Evolutionary conservation across 129 eudicot species (phyloP), one percentile per base, ranked within the genome.

Genomic region (Flaveria linearis): DNA sequence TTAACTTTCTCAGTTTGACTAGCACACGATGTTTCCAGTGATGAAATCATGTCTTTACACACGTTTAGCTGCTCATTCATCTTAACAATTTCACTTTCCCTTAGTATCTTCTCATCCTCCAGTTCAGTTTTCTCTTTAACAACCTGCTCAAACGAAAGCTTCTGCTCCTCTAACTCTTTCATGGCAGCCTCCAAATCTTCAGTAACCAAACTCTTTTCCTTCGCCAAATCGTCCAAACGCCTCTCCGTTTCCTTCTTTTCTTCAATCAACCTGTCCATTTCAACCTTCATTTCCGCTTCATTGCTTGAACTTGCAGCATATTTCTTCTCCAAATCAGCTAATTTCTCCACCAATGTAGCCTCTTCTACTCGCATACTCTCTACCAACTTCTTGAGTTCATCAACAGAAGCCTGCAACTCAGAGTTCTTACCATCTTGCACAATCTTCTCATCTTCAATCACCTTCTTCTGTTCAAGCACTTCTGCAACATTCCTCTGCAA

Each of bases 261-360:
- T 49, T 80, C 81, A 69, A 78, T 69, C 67, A 89, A 78, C 2
- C 1, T 68, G 49, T 73, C 70, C 30, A 88, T 80, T 78, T 84
- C 68, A 69, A 1, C 67, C 62, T 28, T 55, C 90, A 76, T 53
- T 42, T 74, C 83, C 71, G 51, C 83, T 70, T 80, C 84, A 70
- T 61, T 82, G 73, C 74, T 81, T 65, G 55, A 81, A 79, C 86
- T 78, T 8, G 74, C 86, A 41, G n/a, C 67, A 72, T 70, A 76
- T 56, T 66, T 82, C 86, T 78, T 76, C 83, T 90, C 95, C 88
- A 90, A 72, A 33, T 58, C 87, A 9, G 65, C 82, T 51, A 88
- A 61, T 55, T 67, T 70, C 5, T 2, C 72, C 1, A 60, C 46
- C 72, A 87, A 82, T 16, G 14, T 76, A 30, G 69, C 76, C 74